Evolutionary conservation across 139 green algal genomes (phyloP), one percentile per base, ranked within the genome.

Genomic region (Chlamydomonas sp.): DNA sequence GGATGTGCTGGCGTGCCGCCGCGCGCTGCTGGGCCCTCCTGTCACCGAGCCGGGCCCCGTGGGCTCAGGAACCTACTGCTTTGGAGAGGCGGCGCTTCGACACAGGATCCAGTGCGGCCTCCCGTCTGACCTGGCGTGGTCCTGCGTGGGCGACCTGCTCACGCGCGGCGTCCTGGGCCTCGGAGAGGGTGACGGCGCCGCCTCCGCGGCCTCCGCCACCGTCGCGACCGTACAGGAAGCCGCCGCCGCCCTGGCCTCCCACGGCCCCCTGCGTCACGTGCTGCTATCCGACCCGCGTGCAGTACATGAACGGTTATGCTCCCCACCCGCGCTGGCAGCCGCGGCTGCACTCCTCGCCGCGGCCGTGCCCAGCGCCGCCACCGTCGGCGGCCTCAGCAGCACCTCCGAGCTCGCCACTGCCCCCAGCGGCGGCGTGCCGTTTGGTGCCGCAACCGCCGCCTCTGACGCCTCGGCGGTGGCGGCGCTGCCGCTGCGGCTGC

Each of bases 51-150:
- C 66, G 17, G 84, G 75, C 9, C 75, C 62, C 6, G 60, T 75
- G 0, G 84, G 75, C 10, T 77, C 60, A 10, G 10, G 66, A 10
- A 71, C 66, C 63, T 83, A 71, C 75, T 88, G 84, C 75, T 73
- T 72, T 4, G 84, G 63, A 4, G 83, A 87, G 75, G 83, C 73
- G 1, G 72, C 72, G 12, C 62, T 81, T 31, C 83, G 83, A 8
- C 75, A 14, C 5, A 61, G 83, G 62, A 74, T 87, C 15, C 84
- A 88, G 75, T 64, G 69, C 0, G 57, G 7, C 5, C 76, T 88
- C 17, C 76, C 84, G 5, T 12, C 77, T 75, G 84, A 88, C 49
- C 57, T 88, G 18, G 75, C 77, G 0, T 87, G 83, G 83, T 63
- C 31, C 61, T 75, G 72, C 73, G 5, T 87, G 16, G 8, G 12